Conservation (phyloP, 495 filamentous ascomycete species). For the Penicillium simplicissimum region DNA sequence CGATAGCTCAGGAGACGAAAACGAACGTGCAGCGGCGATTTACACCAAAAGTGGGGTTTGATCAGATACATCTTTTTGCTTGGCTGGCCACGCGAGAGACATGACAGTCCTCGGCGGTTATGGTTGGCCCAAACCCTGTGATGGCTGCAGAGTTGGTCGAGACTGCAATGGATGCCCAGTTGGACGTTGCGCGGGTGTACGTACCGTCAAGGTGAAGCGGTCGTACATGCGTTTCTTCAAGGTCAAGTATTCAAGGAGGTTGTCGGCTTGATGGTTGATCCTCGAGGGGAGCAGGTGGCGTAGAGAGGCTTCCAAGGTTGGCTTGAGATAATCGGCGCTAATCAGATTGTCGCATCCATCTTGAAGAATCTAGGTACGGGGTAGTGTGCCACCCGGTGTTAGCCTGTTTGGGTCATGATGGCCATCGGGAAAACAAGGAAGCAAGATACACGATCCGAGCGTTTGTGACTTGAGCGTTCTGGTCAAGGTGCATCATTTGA, state of each 20-base stretch:
- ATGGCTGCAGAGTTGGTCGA: slow-evolving; percentile 27
- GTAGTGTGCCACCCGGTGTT: slow-evolving; percentile 2
- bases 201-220: slow-evolving; percentile 10
- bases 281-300: not conserved
- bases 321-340: not conserved
- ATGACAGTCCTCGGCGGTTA: slow-evolving; percentile 4
- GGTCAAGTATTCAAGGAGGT: not conserved
- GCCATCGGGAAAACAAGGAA: slow-evolving; percentile 26
- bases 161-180: slow-evolving; percentile 20
- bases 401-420: not conserved
- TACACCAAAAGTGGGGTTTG: slow-evolving; percentile 22
- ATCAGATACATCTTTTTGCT: slow-evolving; percentile 21
- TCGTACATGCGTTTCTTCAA: slow-evolving; percentile 5
- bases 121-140: slow-evolving; percentile 23
- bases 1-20: slow-evolving; percentile 22
- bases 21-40: slow-evolving; percentile 24
- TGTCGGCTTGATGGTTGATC: not conserved
- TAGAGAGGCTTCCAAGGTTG: not conserved
- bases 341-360: not conserved
- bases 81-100: slow-evolving; percentile 30
- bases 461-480: slow-evolving; percentile 16
- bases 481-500: slow-evolving; percentile 17
- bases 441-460: slow-evolving; percentile 9
- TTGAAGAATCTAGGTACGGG: not conserved
- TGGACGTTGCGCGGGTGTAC: slow-evolving; percentile 14